phyloP scores from a whole-genome alignment of 208 protist genomes.

The Wallacemonas sp. region DNA sequence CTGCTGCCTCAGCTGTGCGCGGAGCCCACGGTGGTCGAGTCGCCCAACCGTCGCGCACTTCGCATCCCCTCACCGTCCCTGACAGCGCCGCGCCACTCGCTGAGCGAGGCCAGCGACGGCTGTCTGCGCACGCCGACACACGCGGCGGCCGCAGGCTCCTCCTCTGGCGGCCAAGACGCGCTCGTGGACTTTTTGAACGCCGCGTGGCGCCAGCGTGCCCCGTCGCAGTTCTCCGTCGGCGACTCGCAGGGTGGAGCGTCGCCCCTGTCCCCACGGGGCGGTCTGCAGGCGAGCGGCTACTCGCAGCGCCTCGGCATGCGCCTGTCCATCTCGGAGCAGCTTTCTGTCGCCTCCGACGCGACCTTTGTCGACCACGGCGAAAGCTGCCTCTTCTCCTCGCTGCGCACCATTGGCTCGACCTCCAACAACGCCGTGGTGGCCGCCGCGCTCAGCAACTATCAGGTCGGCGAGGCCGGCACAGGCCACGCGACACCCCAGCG shows the following conservation, averaged over 20 bases:
- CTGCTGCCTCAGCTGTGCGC: too few relatives aligned
- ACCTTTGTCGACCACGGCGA: constrained; percentile 15
- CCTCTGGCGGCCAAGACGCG: constrained; percentile 7
- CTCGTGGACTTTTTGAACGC: not conserved
- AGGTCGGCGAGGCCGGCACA: not conserved
- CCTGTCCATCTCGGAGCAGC: not conserved
- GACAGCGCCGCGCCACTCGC: not conserved
- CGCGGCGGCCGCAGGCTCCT: not conserved
- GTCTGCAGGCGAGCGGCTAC: not conserved
- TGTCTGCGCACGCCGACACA: not conserved
- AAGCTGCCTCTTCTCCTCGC: not conserved
- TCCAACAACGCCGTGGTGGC: not conserved
- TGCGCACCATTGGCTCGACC: not conserved
- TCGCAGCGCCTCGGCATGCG: not conserved
- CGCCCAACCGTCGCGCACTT: too few relatives aligned
- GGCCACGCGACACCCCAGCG: not conserved
- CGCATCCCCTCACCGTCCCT: not conserved
- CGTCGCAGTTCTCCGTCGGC: constrained; percentile 4
- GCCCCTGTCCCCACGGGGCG: not conserved
- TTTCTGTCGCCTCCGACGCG: constrained; percentile 4
- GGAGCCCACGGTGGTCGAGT: too few relatives aligned
- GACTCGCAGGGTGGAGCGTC: not conserved
- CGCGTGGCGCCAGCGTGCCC: not conserved
- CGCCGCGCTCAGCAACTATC: not conserved
- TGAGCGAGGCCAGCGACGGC: not conserved